Conservation (phyloP, 441 rosid species). For the Dalechampia spathulata region DNA sequence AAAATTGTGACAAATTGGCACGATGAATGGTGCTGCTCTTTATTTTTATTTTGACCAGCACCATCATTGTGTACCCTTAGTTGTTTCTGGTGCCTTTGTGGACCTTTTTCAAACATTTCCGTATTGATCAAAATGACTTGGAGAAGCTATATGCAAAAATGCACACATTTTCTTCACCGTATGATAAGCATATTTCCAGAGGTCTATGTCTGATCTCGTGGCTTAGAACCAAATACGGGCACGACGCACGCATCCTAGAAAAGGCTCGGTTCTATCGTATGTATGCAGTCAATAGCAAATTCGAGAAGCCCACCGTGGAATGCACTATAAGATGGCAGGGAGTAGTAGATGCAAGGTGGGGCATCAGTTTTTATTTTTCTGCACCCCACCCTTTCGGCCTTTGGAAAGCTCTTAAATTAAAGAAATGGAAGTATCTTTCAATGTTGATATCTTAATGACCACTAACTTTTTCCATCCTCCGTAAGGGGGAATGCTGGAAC, state of each 20-base stretch:
- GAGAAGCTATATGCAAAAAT: constrained; percentile 9
- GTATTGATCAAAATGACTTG: not conserved
- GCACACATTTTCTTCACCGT: no score
- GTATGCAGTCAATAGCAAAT: constrained; percentile 3
- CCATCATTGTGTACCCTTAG: constrained; percentile 14
- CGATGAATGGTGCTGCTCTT: constrained; percentile 18
- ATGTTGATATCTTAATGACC: constrained; percentile 4
- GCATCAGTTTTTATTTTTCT: constrained; percentile 9
- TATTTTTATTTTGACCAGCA: constrained; percentile 18
- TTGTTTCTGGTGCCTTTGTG: constrained; percentile 14
- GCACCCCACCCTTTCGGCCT: no score
- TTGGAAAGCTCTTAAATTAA: constrained; percentile 22
- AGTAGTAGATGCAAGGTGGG: constrained; percentile 20
- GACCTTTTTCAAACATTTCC: constrained; percentile 7
- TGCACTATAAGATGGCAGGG: not conserved
- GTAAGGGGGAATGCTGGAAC: no score
- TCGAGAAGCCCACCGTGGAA: constrained; percentile 19
- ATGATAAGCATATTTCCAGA: constrained; percentile 14
- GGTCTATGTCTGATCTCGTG: constrained; percentile 11
- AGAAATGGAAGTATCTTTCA: constrained; percentile 6
- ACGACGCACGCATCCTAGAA: not conserved
- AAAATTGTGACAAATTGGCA: no score
- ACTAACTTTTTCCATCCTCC: no score
- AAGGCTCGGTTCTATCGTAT: not conserved
- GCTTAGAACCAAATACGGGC: not conserved